Conservation (phyloP, 2,329 filamentous ascomycete species). For the Fusarium foetens region DNA sequence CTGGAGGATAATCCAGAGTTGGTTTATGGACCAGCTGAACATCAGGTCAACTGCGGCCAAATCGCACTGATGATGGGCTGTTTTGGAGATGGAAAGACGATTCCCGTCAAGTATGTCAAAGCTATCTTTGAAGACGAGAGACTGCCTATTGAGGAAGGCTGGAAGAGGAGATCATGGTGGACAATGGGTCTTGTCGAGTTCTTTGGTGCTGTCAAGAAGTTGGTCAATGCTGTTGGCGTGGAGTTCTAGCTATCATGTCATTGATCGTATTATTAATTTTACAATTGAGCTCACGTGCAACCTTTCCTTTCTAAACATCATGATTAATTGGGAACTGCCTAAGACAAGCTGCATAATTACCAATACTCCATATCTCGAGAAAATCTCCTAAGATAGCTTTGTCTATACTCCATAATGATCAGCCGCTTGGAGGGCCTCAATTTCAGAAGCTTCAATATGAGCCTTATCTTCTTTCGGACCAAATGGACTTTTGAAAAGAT, state of each 20-base stretch:
- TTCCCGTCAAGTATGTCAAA: slow-evolving; percentile 23
- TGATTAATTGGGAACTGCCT: accelerated
- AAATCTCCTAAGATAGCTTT: background rate
- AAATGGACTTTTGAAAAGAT: background rate
- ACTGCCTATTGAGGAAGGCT: slow-evolving; percentile 34
- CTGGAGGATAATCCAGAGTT: slow-evolving; percentile 3
- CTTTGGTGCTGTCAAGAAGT: slow-evolving; percentile 9
- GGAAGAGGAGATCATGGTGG: slow-evolving; percentile 35
- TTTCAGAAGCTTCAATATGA: no score
- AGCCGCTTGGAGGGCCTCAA: background rate
- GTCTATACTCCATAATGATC: background rate
- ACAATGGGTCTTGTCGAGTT: slow-evolving; percentile 33
- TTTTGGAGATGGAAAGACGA: slow-evolving; percentile 2
- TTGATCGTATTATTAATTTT: background rate
- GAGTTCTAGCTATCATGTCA: background rate
- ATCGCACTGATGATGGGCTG: slow-evolving; percentile 21
- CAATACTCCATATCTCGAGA: no score
- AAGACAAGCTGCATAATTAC: accelerated
- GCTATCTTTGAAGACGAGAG: slow-evolving; percentile 40
- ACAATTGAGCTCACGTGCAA: background rate
- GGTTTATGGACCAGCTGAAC: slow-evolving; percentile 9
- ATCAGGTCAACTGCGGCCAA: slow-evolving; percentile 19
- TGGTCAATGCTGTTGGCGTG: background rate
- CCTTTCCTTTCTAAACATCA: background rate
- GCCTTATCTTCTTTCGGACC: background rate